A percentile compares a stretch with the other conserved stretches of the same genome.
Conservation (phyloP, 108 stramenopile species). For the Skeletonema grethae region DNA sequence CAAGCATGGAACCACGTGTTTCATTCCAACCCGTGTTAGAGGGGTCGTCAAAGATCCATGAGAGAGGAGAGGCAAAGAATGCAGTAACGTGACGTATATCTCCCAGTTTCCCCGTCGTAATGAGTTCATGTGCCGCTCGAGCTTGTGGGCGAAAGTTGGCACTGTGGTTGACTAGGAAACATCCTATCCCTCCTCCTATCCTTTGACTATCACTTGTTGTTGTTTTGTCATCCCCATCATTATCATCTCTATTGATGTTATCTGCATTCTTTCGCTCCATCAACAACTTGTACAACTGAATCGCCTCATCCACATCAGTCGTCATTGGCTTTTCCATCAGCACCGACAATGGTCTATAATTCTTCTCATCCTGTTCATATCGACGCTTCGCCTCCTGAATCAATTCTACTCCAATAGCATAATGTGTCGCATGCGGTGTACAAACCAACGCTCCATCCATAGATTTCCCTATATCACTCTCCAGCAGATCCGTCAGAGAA, state of each 20-base stretch:
- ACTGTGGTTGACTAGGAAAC: constrained; percentile 69
- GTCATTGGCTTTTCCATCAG: constrained; percentile 84
- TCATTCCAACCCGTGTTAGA: constrained; percentile 54
- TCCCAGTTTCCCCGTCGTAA: constrained; percentile 36
- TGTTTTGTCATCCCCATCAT: too few relatives aligned
- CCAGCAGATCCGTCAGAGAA: constrained; percentile 55
- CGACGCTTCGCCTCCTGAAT: constrained; percentile 44
- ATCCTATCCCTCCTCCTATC: constrained; percentile 23
- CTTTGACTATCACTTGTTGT: background rate
- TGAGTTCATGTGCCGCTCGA: constrained; percentile 45
- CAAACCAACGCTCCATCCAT: constrained; percentile 69
- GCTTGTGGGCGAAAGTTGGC: constrained; percentile 74
- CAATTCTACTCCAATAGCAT: constrained; percentile 41
- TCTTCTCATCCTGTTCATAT: constrained; percentile 22
- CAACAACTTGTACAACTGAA: constrained; percentile 36
- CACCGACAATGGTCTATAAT: constrained; percentile 47
- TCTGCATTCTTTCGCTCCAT: constrained; percentile 7
- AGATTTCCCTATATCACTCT: constrained; percentile 24
- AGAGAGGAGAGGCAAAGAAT: constrained; percentile 60
- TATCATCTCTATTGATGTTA: background rate
- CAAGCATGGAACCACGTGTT: constrained; percentile 60
- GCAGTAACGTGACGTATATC: constrained; percentile 45
- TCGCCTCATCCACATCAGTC: constrained; percentile 61
- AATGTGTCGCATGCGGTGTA: constrained; percentile 76
- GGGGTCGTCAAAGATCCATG: constrained; percentile 57